Evolutionary conservation across 1,284 basidiomycete genomes (phyloP).

Genomic region (Exobasidium rhododendri): DNA sequence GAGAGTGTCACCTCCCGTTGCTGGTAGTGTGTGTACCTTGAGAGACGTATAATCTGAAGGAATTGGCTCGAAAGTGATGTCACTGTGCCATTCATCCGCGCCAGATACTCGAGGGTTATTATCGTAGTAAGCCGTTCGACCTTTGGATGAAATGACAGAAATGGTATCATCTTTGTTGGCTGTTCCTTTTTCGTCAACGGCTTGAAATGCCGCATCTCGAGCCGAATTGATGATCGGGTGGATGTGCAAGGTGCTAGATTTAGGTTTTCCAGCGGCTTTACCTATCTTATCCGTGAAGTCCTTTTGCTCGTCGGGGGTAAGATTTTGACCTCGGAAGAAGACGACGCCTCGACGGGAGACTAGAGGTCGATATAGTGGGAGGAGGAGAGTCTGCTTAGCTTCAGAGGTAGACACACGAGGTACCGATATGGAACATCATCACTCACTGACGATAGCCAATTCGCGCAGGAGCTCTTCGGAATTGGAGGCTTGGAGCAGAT

Average conservation of each 20-base stretch:
- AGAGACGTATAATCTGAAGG: conserved; percentile 63
- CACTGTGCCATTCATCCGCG: conserved; percentile 38
- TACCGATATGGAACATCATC: background rate
- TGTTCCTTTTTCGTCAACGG: conserved; percentile 23
- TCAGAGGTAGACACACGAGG: too few relatives aligned
- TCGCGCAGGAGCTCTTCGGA: conserved; percentile 59
- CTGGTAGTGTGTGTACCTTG: conserved; percentile 35
- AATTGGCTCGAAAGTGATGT: conserved; percentile 69
- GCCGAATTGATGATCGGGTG: conserved; percentile 65
- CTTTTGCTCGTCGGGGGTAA: conserved; percentile 59
- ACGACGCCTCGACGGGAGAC: conserved; percentile 70
- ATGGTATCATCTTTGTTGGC: conserved; percentile 27
- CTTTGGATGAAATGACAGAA: conserved; percentile 55
- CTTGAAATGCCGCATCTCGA: conserved; percentile 33
- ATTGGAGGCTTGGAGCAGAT: conserved; percentile 56
- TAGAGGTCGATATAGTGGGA: background rate
- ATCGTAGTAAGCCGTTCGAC: conserved; percentile 7
- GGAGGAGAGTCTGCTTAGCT: conserved; percentile 3
- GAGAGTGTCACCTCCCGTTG: conserved; percentile 50
- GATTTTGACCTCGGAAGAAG: conserved; percentile 66
- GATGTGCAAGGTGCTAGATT: conserved; percentile 62
- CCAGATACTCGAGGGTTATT: background rate
- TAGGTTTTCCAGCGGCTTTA: conserved; percentile 63
- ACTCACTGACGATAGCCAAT: conserved; percentile 60
- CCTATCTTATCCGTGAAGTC: conserved; percentile 61